Conservation (phyloP, 202 grass and related monocot genomes). For the Elaeis oleifera region DNA sequence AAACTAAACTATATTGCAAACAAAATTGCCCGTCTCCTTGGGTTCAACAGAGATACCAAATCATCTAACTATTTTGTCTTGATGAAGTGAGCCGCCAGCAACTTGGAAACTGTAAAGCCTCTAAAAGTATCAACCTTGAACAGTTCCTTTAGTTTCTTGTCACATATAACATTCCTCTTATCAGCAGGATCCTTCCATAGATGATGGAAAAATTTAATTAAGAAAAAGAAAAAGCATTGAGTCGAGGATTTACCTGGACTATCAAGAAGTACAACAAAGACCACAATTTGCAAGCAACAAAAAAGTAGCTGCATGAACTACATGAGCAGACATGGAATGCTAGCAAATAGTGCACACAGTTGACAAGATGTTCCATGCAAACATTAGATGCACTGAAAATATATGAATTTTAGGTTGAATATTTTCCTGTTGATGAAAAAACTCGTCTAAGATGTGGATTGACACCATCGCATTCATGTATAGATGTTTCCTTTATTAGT, state of each 20-base stretch:
- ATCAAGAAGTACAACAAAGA: not conserved
- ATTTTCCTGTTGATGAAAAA: too few relatives aligned
- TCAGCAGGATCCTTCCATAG: slow-evolving; percentile 84
- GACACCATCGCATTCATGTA: too few relatives aligned
- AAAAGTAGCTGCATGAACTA: too few relatives aligned
- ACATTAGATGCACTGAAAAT: too few relatives aligned
- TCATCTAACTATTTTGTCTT: slow-evolving; percentile 49
- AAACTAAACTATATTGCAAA: slow-evolving; percentile 6
- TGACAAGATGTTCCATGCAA: too few relatives aligned
- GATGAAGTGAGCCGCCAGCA: slow-evolving; percentile 81
- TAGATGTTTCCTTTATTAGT: too few relatives aligned
- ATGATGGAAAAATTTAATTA: slow-evolving; percentile 14
- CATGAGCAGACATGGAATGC: too few relatives aligned
- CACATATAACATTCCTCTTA: slow-evolving; percentile 89
- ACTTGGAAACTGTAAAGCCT: slow-evolving; percentile 69
- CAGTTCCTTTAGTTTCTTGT: slow-evolving; percentile 90
- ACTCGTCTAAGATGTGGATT: too few relatives aligned
- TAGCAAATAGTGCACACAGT: too few relatives aligned
- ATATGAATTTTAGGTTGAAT: too few relatives aligned
- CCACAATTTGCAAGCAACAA: too few relatives aligned
- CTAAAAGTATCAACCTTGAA: slow-evolving; percentile 86
- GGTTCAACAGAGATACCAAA: slow-evolving; percentile 23
- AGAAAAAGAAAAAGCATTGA: slow-evolving; percentile 12
- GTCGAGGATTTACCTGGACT: not conserved
- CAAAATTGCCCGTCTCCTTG: slow-evolving; percentile 35